A percentile compares a stretch with the other conserved stretches of the same genome.
phyloP scores from a whole-genome alignment of 2,329 filamentous ascomycete species.

The Pseudogymnoascus sp. region DNA sequence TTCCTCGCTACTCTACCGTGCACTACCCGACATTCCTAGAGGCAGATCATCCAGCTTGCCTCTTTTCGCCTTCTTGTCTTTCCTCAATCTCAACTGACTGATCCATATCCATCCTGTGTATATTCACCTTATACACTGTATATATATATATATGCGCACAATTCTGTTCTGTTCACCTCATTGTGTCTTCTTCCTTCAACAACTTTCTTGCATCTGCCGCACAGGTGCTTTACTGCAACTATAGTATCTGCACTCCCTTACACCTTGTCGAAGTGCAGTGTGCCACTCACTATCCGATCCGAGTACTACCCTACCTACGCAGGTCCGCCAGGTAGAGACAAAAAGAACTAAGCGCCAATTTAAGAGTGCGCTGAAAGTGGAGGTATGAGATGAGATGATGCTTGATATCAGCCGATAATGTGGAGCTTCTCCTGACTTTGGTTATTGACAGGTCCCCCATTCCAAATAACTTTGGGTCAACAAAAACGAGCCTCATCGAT shows the following conservation, averaged over 20 bases:
- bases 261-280: not conserved
- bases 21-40: too few species aligned
- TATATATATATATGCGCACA: not conserved
- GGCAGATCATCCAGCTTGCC: not conserved
- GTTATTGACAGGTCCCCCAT: conserved; percentile 1
- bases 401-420: conserved; percentile 2
- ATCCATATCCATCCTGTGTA: not conserved
- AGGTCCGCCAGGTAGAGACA: not conserved
- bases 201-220: not conserved
- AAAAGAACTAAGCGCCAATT: not conserved
- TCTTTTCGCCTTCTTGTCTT: not conserved
- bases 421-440: conserved; percentile 1
- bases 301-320: not conserved
- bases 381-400: conserved; percentile 2
- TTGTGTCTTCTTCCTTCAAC: not conserved
- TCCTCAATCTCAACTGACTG: not conserved
- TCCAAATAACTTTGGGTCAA: not conserved
- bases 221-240: too few species aligned
- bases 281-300: conserved; percentile 1
- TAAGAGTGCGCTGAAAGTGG: conserved; percentile 2
- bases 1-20: too few species aligned
- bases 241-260: not conserved
- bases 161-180: not conserved
- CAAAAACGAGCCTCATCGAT: not conserved
- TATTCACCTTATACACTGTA: not conserved